These are phyloP conservation scores for Septoria petroselini DNA, from an alignment of 2,329 filamentous ascomycete species.

Conservation along the genomic window DNA sequence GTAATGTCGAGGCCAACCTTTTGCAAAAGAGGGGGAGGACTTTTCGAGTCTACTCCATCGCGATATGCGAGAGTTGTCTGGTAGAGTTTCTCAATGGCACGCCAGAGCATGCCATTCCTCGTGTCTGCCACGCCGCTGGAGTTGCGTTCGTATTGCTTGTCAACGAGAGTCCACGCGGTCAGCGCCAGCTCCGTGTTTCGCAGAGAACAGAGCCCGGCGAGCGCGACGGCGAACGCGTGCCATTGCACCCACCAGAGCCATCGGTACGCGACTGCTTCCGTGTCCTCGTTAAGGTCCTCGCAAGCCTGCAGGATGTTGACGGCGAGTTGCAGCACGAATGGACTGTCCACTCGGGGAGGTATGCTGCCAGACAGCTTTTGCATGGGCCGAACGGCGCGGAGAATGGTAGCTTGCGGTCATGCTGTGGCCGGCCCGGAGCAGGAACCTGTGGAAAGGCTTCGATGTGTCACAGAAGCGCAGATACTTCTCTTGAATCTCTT, in stretches of 20 bases:
- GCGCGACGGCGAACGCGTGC: conserved; percentile 54
- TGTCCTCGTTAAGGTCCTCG: conserved; percentile 37
- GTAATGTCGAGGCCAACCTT: too few relatives aligned
- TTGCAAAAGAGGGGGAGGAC: neutral
- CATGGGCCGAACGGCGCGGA: conserved; percentile 35
- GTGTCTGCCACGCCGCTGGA: conserved; percentile 51
- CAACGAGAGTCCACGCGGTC: conserved; percentile 51
- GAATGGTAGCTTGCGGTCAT: conserved; percentile 27
- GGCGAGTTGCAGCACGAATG: conserved; percentile 39
- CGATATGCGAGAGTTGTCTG: conserved; percentile 45
- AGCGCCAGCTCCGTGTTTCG: conserved; percentile 48
- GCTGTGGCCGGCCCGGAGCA: conserved; percentile 24
- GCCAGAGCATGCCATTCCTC: conserved; percentile 52
- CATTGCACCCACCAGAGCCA: conserved; percentile 57
- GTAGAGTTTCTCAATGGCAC: conserved; percentile 54
- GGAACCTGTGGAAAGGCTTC: conserved; percentile 26
- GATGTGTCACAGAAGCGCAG: conserved; percentile 29
- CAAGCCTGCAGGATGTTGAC: conserved; percentile 49
- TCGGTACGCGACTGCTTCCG: conserved; percentile 41
- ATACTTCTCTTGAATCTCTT: conserved; percentile 29
- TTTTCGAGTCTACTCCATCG: conserved; percentile 19
- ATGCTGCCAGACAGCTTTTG: conserved; percentile 27
- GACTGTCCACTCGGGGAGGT: conserved; percentile 34
- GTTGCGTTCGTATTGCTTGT: conserved; percentile 47
- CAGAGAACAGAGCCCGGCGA: conserved; percentile 53